These are phyloP conservation scores for Byssoonygena ceratinophila DNA, from an alignment of 2,329 filamentous ascomycete genomes.

Conservation along the genomic window DNA sequence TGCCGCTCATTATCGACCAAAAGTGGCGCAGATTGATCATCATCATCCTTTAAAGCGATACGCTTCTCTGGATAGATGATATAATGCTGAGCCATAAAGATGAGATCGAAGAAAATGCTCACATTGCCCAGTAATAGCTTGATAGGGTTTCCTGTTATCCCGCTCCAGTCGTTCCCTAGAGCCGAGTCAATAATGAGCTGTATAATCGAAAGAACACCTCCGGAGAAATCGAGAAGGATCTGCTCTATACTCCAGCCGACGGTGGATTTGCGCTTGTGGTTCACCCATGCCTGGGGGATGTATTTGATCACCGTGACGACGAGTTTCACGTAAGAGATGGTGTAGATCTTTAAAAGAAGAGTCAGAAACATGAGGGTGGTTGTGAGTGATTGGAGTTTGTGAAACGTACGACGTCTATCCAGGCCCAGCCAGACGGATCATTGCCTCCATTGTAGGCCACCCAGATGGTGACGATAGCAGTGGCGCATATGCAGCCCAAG, in stretches of 20 bases:
- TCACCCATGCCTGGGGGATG: slow-evolving; percentile 71
- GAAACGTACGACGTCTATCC: slow-evolving; percentile 52
- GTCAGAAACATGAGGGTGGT: too few relatives aligned
- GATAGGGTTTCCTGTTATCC: slow-evolving; percentile 79
- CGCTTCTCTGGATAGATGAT: slow-evolving; percentile 51
- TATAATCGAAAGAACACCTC: slow-evolving; percentile 67
- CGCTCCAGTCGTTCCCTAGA: slow-evolving; percentile 76
- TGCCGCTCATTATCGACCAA: slow-evolving; percentile 8
- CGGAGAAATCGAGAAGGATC: slow-evolving; percentile 72
- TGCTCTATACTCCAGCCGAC: slow-evolving; percentile 76
- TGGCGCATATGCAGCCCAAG: slow-evolving; percentile 51
- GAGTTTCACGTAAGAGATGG: slow-evolving; percentile 79
- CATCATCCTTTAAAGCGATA: slow-evolving; percentile 1
- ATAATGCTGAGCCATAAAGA: slow-evolving; percentile 87
- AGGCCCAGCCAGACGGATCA: slow-evolving; percentile 46
- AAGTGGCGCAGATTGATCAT: background rate
- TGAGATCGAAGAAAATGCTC: slow-evolving; percentile 70
- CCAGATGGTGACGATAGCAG: slow-evolving; percentile 30
- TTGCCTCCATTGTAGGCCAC: slow-evolving; percentile 37
- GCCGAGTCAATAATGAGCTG: slow-evolving; percentile 81
- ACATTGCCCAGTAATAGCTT: slow-evolving; percentile 82
- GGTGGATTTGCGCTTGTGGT: slow-evolving; percentile 76
- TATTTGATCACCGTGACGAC: slow-evolving; percentile 86
- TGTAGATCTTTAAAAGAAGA: slow-evolving; percentile 45
- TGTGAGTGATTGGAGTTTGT: background rate